Evolutionary conservation across 208 protist genomes (phyloP).

Genomic region (Trypanosoma lewisi): DNA sequence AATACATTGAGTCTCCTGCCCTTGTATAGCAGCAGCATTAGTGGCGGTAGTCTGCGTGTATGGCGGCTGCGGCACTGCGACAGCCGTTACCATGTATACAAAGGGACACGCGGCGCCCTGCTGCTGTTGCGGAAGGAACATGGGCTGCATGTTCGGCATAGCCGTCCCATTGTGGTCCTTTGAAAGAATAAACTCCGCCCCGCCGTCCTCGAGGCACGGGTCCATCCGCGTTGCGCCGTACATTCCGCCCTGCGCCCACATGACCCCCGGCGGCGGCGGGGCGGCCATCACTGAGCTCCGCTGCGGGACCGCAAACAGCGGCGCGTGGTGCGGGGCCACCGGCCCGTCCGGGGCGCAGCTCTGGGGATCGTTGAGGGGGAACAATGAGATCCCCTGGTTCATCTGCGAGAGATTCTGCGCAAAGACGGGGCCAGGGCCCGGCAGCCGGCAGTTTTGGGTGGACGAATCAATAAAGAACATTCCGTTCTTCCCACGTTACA

Average conservation of each 20-base stretch:
- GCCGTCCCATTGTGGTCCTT: not conserved
- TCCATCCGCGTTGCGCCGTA: not conserved
- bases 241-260: not conserved
- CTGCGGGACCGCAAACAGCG: not conserved
- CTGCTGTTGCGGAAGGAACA: not conserved
- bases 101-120: not conserved
- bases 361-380: not conserved
- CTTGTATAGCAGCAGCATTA: not conserved
- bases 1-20: not conserved
- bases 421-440: not conserved
- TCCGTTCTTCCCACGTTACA: not conserved
- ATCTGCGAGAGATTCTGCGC: not conserved
- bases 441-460: not conserved
- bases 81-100: slow-evolving; percentile 6
- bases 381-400: not conserved
- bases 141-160: not conserved
- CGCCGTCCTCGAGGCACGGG: not conserved
- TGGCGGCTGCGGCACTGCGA: not conserved
- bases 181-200: not conserved
- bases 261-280: not conserved
- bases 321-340: not conserved
- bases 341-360: not conserved
- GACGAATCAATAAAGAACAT: slow-evolving; percentile 4
- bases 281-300: not conserved
- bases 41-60: not conserved